Base-by-base conservation (phyloP, 1,284 basidiomycete genomes). In the Heterobasidion occidentale region DNA sequence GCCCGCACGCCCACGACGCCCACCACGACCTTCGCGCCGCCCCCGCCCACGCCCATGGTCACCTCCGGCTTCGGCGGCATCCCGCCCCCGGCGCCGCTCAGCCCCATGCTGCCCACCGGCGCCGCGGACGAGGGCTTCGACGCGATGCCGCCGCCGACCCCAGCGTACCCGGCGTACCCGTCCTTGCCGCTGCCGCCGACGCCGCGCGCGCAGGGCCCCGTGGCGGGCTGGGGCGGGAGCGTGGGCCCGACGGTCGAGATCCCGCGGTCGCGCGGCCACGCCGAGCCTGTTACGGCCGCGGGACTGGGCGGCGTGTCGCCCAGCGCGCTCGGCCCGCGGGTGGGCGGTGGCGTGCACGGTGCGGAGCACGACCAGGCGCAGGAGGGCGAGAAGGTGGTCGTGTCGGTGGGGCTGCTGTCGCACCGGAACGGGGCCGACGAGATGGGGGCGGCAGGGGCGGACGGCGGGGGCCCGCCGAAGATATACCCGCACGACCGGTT, bases 401-500 rank as follows among this genome's bases (percentile, higher is more conserved):
- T 93, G 9, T 91, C 88, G 8, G 81, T 92, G 11, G 86, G 86
- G 9, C 68, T 93, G 27, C 70, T 88, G 20, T 71, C 74, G 27
- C 27, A 27, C 3, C 27, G 27, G 27, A 27, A 27, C 5, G 11
- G 6, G 12, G 19, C 70, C 88, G 27, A 71, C 74, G 3, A 44
- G 56, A 20, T 61, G 59, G 58, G 61, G 57, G 53, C 55, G 58
- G 56, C 47, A n/a, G n/a, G n/a, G n/a, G n/a, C n/a, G 36, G 58
- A 56, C 54, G 54, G 57, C 53, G 55, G 51, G 55, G 46, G 63
- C 59, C 49, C 70, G n/a, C 65, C 66, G 19, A 76, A 71, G 70
- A 84, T 94, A 62, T 82, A 80, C 59, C 84, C 88, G 4, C 73
- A 90, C 38, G 84, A 92, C 61, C 77, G 80, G 52, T 95, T 95